Base-by-base conservation (phyloP, 805 yeast species). In the Yarrowia sp. region DNA sequence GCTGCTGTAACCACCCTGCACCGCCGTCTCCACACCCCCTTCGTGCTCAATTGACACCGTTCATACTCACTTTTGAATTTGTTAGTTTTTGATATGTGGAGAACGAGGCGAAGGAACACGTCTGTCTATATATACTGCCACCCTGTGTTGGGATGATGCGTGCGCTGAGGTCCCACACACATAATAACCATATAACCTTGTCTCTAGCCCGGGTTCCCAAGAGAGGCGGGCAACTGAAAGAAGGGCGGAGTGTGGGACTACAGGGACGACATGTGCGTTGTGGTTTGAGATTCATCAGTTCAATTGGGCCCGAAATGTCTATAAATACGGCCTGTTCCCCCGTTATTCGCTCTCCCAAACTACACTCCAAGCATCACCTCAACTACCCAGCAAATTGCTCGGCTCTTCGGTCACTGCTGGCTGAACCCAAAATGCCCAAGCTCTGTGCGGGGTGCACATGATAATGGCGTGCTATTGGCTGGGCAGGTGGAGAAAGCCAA, bases 401-500 rank as follows among this genome's bases (percentile, higher is more conserved):
- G 65, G 65, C 65, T 59, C 52, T 43, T 59, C 64, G 64, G 64
- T 45, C 53, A 15, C 16, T 32, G 53, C 19, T 15, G 40, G 52
- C 52, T 19, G 35, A 59, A 59, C 50, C 49, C 63, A 56, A 56
- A 40, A 16, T 26, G 5, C 11, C 40, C 32, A 42, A 59, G 38
- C 52, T 42, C 65, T 59, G 65, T 59, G 63, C 65, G 52, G 50
- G 65, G 65, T 58, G 65, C 52, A 43, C 65, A 43, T 59, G 65
- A 59, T 35, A 45, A 43, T 59, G 42, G 65, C 65, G 65, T 59
- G 65, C 65, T 59, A 59, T 59, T 59, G 65, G 65, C 65, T 59
- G 52, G 41, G 19, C 16, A 35, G 36, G 50, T 16, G 41, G 42
- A 59, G 52, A 45, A n/a, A 45, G 22, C 50, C 22, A n/a, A 11